Evolutionary conservation across 768 basidiomycete species (phyloP).

Genomic region (Trametes maxima): DNA sequence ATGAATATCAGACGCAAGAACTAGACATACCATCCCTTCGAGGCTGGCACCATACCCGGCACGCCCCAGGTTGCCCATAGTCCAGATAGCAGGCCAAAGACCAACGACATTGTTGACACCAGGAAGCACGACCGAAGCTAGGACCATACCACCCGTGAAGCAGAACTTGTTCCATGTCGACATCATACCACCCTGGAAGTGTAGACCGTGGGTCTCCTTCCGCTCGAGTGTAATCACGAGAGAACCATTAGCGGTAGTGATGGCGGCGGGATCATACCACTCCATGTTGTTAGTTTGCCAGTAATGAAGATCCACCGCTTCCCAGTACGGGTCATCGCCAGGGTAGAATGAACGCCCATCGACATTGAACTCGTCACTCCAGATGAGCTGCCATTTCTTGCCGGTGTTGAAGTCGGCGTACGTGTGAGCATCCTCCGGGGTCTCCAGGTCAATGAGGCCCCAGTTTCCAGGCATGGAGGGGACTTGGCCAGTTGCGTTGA

Average conservation of each 20-base stretch:
- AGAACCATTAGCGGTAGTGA: slow-evolving; percentile 43
- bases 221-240: slow-evolving; percentile 56
- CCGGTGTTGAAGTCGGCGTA: slow-evolving; percentile 29
- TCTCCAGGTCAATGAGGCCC: slow-evolving; percentile 56
- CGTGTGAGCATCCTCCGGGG: slow-evolving; percentile 48
- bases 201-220: slow-evolving; percentile 48
- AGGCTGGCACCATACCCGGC: slow-evolving; percentile 87
- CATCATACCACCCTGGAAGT: slow-evolving; percentile 52
- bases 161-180: slow-evolving; percentile 82
- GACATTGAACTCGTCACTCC: slow-evolving; percentile 81
- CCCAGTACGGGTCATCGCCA: slow-evolving; percentile 83
- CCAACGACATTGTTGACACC: slow-evolving; percentile 56
- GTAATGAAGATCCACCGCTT: slow-evolving; percentile 83
- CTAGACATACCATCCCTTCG: slow-evolving; percentile 73
- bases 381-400: slow-evolving; percentile 61
- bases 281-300: slow-evolving; percentile 65
- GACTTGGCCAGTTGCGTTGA: slow-evolving; percentile 49
- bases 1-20: not conserved
- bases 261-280: slow-evolving; percentile 86
- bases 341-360: slow-evolving; percentile 73
- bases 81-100: slow-evolving; percentile 59
- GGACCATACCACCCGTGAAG: slow-evolving; percentile 82
- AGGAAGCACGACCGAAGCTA: slow-evolving; percentile 64
- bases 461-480: slow-evolving; percentile 45
- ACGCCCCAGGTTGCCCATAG: slow-evolving; percentile 77